phyloP scores from a whole-genome alignment of 495 filamentous ascomycete genomes.

The Podospora australis region DNA sequence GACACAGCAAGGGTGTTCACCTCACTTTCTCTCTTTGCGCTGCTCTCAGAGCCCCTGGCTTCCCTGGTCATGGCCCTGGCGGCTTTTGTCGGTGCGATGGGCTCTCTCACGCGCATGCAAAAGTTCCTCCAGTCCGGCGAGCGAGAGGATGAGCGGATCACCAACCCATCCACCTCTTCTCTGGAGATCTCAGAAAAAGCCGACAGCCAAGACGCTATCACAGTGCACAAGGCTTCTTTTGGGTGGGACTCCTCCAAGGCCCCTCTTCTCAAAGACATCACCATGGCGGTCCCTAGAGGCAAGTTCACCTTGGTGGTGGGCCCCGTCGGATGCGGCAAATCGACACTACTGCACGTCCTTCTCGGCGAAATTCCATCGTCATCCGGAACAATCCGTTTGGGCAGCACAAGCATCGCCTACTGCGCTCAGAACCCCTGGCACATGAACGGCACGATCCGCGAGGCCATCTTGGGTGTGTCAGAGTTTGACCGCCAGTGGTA shows the following conservation, averaged over 20 bases:
- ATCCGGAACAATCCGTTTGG: conserved; percentile 23
- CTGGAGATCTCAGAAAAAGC: conserved; percentile 4
- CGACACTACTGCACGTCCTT: conserved; percentile 50
- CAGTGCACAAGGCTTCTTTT: conserved; percentile 43
- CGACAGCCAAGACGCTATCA: conserved; percentile 21
- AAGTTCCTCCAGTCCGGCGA: conserved; percentile 45
- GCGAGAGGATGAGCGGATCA: conserved; percentile 15
- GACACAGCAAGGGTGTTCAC: conserved; percentile 51
- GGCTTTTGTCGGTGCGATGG: conserved; percentile 46
- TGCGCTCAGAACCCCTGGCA: conserved; percentile 29
- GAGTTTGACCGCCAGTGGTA: conserved; percentile 33
- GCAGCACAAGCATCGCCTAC: conserved; percentile 25
- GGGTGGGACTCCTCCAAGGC: conserved; percentile 45
- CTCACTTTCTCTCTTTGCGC: conserved; percentile 52
- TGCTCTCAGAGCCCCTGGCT: conserved; percentile 53
- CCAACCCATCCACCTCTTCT: background rate
- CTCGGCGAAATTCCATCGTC: conserved; percentile 48
- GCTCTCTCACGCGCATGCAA: conserved; percentile 56
- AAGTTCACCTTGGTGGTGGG: conserved; percentile 49
- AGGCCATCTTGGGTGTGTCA: conserved; percentile 30
- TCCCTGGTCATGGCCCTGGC: conserved; percentile 53
- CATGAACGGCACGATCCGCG: conserved; percentile 30
- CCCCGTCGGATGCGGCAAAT: conserved; percentile 56
- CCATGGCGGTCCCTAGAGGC: conserved; percentile 25
- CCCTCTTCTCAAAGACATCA: conserved; percentile 38